Percentiles rank a stretch among this genome's conserved stretches.
phyloP scores from a whole-genome alignment of 768 basidiomycete genomes.

The Macrolepiota dolichaula region DNA sequence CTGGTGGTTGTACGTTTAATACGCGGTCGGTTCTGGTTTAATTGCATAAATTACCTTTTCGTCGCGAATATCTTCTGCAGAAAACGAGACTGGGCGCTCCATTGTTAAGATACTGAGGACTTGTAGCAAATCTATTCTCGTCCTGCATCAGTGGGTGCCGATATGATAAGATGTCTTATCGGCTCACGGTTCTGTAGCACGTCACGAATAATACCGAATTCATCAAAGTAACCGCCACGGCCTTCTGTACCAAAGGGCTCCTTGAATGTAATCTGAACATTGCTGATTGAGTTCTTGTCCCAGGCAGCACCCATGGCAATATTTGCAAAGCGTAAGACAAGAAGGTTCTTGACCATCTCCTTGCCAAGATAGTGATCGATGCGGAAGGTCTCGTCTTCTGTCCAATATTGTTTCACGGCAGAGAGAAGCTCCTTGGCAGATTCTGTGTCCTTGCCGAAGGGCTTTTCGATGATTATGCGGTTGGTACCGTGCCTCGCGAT shows the following conservation, averaged over 20 bases:
- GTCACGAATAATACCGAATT: slow-evolving; percentile 99
- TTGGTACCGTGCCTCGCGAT: slow-evolving; percentile 64
- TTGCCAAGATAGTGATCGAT: slow-evolving; percentile 99
- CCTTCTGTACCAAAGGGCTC: slow-evolving; percentile 99
- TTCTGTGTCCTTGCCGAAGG: slow-evolving; percentile 93
- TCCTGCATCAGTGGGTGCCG: neutral
- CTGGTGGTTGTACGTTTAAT: slow-evolving; percentile 34
- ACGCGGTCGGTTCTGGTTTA: neutral
- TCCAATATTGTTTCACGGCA: slow-evolving; percentile 84
- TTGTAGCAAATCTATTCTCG: slow-evolving; percentile 78
- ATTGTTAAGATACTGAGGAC: slow-evolving; percentile 94
- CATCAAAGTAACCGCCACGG: slow-evolving; percentile 99
- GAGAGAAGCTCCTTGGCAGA: slow-evolving; percentile 76
- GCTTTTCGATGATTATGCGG: slow-evolving; percentile 97
- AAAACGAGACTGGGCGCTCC: slow-evolving; percentile 97
- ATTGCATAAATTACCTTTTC: slow-evolving; percentile 70
- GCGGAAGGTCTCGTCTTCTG: slow-evolving; percentile 96
- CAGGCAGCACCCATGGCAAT: slow-evolving; percentile 83
- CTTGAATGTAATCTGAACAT: slow-evolving; percentile 99
- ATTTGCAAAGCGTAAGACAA: slow-evolving; percentile 95
- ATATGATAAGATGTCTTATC: slow-evolving; percentile 14
- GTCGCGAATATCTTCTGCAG: slow-evolving; percentile 95
- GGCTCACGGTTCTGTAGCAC: slow-evolving; percentile 94
- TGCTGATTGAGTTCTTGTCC: slow-evolving; percentile 95
- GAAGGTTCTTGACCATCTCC: slow-evolving; percentile 99